These are phyloP conservation scores for Colletotrichum graminicola DNA, from an alignment of 2,329 filamentous ascomycete genomes.

Conservation along the genomic window DNA sequence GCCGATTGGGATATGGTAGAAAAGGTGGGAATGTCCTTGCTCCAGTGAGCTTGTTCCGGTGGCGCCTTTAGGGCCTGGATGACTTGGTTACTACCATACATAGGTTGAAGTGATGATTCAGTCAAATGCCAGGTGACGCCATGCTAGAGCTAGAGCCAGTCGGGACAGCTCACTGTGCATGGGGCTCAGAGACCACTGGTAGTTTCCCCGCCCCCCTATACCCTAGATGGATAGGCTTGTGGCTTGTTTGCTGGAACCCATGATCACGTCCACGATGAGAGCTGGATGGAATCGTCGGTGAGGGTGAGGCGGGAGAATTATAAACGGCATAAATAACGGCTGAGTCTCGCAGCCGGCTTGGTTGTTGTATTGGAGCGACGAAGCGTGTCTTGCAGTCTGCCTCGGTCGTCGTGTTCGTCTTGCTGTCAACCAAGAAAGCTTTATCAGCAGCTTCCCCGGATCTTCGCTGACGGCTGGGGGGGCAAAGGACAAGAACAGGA, in stretches of 20 bases:
- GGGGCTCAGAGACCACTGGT: constrained; percentile 19
- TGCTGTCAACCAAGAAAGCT: constrained; percentile 10
- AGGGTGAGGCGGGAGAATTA: not conserved
- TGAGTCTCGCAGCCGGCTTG: not conserved
- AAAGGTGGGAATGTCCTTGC: constrained; percentile 10
- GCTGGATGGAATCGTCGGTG: not conserved
- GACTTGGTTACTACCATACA: not conserved
- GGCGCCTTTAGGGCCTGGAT: not conserved
- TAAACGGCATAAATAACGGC: not conserved
- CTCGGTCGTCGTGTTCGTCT: not conserved
- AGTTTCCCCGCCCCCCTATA: constrained; percentile 27
- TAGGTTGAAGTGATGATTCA: constrained; percentile 23
- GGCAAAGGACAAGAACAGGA: constrained; percentile 25
- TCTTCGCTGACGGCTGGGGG: constrained; percentile 27
- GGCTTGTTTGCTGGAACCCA: constrained; percentile 20
- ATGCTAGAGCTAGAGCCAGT: constrained; percentile 31
- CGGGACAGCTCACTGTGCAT: constrained; percentile 25
- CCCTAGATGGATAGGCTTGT: constrained; percentile 16
- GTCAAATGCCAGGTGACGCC: constrained; percentile 37
- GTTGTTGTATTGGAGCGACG: not conserved
- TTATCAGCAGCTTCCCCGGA: constrained; percentile 38
- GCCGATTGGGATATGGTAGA: constrained; percentile 22
- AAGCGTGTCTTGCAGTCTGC: not conserved
- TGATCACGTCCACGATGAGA: constrained; percentile 7
- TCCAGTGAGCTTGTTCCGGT: constrained; percentile 16